phyloP scores from a whole-genome alignment of 164 flowering plant species.

The Berberis thunbergii region DNA sequence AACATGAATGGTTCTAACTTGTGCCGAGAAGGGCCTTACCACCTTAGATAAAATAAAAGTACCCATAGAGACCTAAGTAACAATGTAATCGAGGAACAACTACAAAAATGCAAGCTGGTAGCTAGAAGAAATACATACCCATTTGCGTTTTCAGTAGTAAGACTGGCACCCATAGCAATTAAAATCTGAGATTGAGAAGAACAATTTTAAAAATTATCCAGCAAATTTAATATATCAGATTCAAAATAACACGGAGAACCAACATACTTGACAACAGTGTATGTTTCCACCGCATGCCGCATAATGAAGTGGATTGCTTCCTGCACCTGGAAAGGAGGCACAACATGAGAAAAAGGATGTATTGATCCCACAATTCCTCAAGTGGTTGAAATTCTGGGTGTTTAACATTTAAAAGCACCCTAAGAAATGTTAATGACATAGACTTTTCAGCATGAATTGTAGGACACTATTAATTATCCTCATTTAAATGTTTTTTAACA shows the following conservation, averaged over 20 bases:
- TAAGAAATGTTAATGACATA: too few relatives aligned
- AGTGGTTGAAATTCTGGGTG: too few relatives aligned
- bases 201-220: slow-evolving; percentile 2
- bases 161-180: slow-evolving; percentile 69
- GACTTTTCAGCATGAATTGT: too few relatives aligned
- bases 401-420: too few relatives aligned
- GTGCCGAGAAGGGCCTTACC: too few relatives aligned
- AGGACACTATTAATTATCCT: too few relatives aligned
- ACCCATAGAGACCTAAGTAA: not conserved
- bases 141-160: slow-evolving; percentile 66
- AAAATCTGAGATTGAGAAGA: slow-evolving; percentile 38
- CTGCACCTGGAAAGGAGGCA: slow-evolving; percentile 53
- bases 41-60: too few relatives aligned
- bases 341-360: not conserved
- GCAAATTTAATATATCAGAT: not conserved
- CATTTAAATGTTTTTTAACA: too few relatives aligned
- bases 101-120: not conserved
- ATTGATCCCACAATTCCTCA: too few relatives aligned
- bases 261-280: slow-evolving; percentile 85
- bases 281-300: slow-evolving; percentile 96
- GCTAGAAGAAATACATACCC: slow-evolving; percentile 44
- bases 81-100: not conserved
- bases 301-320: slow-evolving; percentile 93
- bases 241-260: not conserved
- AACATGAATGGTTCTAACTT: too few relatives aligned